Conservation (phyloP, 306 rosid species). For the Astragalus glycyphyllos region DNA sequence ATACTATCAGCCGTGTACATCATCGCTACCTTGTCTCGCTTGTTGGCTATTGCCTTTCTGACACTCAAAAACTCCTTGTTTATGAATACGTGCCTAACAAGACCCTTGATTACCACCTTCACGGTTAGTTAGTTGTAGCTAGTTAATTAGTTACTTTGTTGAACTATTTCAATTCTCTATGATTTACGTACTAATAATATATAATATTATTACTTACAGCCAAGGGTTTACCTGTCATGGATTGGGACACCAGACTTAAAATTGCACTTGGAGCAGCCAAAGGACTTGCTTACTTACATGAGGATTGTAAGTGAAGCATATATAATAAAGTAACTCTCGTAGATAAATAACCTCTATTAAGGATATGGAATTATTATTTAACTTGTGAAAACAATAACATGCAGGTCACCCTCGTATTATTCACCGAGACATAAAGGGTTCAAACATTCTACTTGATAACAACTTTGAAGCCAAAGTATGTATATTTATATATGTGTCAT, state of each 20-base stretch:
- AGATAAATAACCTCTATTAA: neutral
- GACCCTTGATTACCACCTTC: constrained; percentile 81
- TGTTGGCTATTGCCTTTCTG: constrained; percentile 74
- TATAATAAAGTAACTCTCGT: neutral
- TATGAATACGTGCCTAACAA: constrained; percentile 89
- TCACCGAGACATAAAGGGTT: constrained; percentile 85
- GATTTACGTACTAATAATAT: no score
- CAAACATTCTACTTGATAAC: constrained; percentile 79
- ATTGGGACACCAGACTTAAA: constrained; percentile 71
- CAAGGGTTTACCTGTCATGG: constrained; percentile 58
- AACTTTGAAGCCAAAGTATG: constrained; percentile 85
- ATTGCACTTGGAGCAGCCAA: constrained; percentile 87
- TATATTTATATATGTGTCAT: neutral
- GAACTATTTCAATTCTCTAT: no score
- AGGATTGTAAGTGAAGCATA: constrained; percentile 69
- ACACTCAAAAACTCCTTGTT: constrained; percentile 56
- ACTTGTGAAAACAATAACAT: constrained; percentile 1
- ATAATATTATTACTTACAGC: constrained; percentile 43
- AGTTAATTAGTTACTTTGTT: no score
- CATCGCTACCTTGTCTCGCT: constrained; percentile 94
- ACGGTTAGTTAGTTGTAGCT: constrained; percentile 48
- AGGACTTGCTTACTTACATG: constrained; percentile 94
- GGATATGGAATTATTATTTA: neutral
- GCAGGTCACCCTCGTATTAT: constrained; percentile 94
- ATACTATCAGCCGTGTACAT: constrained; percentile 87